Evolutionary conservation across 2,329 filamentous ascomycete genomes (phyloP).

Genomic region (Calonectria leucothoes): DNA sequence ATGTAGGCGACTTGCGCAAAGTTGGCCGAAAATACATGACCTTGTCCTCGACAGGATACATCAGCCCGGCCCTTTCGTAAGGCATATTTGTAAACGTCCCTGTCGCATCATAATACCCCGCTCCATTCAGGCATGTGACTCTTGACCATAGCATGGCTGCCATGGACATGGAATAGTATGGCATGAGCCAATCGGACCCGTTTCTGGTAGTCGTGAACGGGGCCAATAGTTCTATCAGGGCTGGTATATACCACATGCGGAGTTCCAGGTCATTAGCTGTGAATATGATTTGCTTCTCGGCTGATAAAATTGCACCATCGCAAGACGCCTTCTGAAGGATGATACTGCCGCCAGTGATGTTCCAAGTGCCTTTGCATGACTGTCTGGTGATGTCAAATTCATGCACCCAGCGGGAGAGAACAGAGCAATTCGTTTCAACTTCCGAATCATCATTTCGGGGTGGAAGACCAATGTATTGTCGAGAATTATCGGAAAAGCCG

Average conservation of each 20-base stretch:
- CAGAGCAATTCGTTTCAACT: neutral
- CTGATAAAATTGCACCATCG: neutral
- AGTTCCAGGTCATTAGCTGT: neutral
- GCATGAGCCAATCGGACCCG: neutral
- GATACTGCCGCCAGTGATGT: neutral
- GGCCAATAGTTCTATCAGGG: neutral
- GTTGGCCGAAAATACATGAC: neutral
- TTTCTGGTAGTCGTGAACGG: neutral
- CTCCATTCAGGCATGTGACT: neutral
- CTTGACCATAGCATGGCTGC: constrained; percentile 13
- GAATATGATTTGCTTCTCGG: constrained; percentile 1
- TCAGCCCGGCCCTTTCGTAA: neutral
- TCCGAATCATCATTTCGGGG: neutral
- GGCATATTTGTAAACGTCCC: neutral
- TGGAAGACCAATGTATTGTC: constrained; percentile 6
- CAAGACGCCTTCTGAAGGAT: neutral
- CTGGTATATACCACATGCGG: constrained; percentile 1
- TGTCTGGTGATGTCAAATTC: neutral
- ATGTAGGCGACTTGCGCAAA: neutral
- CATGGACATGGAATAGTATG: neutral
- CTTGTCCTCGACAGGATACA: neutral
- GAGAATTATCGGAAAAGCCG: neutral
- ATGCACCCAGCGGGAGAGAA: neutral
- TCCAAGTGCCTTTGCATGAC: neutral
- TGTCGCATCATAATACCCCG: neutral